Evolutionary conservation across 164 flowering plant genomes (phyloP).

Genomic region (Akebia trifoliata): DNA sequence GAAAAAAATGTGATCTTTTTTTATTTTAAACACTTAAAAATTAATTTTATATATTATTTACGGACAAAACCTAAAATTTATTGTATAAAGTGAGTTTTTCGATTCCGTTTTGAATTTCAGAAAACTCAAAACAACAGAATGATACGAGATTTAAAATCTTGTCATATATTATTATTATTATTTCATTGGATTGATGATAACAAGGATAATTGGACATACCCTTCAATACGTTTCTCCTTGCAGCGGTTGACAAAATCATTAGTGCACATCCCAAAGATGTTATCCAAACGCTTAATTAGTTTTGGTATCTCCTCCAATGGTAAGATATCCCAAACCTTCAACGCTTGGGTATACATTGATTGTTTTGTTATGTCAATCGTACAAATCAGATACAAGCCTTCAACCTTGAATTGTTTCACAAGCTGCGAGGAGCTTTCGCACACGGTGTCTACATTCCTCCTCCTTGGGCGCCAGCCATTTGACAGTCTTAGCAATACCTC

Average conservation of each 20-base stretch:
- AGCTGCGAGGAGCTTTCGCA: constrained; percentile 41
- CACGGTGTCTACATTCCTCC: constrained; percentile 24
- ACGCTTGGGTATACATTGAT: constrained; percentile 36
- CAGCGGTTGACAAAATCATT: constrained; percentile 51
- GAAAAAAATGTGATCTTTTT: too few relatives aligned
- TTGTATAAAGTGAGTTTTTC: too few relatives aligned
- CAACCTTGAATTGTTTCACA: constrained; percentile 51
- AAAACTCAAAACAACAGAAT: too few relatives aligned
- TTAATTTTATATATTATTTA: too few relatives aligned
- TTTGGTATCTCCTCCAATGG: constrained; percentile 50
- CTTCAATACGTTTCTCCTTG: constrained; percentile 40
- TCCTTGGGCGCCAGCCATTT: constrained; percentile 69
- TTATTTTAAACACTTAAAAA: too few relatives aligned
- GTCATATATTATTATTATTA: too few relatives aligned
- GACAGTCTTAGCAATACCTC: constrained; percentile 45
- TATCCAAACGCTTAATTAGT: constrained; percentile 48
- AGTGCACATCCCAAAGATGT: constrained; percentile 37
- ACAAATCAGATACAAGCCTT: constrained; percentile 40
- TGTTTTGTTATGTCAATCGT: constrained; percentile 49
- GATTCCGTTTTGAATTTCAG: too few relatives aligned
- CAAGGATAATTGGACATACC: constrained; percentile 37
- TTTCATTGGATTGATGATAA: neutral
- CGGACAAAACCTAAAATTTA: too few relatives aligned
- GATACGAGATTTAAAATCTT: too few relatives aligned
- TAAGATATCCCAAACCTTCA: constrained; percentile 74